A percentile compares a stretch with the other conserved stretches of the same genome.
Evolutionary conservation across 257 asterid species (phyloP).

Genomic region (Leonotis leonurus): DNA sequence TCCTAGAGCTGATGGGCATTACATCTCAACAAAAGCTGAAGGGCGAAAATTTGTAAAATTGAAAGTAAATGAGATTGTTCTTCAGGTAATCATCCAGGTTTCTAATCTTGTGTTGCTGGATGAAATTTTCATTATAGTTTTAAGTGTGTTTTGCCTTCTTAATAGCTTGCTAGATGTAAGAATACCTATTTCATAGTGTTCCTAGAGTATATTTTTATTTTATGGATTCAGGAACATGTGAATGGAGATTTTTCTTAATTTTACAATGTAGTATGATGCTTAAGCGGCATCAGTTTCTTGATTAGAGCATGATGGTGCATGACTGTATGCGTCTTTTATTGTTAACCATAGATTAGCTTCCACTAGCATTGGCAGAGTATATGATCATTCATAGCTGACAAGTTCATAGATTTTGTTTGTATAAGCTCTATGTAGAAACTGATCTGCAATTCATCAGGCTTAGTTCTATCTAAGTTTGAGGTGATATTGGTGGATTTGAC

Average conservation of each 20-base stretch:
- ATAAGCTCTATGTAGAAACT: neutral
- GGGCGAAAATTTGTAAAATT: slow-evolving; percentile 78
- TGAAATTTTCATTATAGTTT: too few species aligned
- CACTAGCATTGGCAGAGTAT: neutral
- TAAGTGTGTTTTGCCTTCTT: neutral
- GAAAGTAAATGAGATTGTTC: slow-evolving; percentile 80
- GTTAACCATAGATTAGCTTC: neutral
- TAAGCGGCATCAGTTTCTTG: neutral
- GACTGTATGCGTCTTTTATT: neutral
- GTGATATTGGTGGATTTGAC: neutral
- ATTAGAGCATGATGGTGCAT: slow-evolving; percentile 7
- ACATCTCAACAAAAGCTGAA: slow-evolving; percentile 86
- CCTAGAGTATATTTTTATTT: slow-evolving; percentile 4
- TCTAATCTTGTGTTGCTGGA: neutral
- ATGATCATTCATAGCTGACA: neutral
- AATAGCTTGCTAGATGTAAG: slow-evolving; percentile 6
- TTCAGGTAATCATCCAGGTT: slow-evolving; percentile 62
- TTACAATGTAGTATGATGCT: slow-evolving; percentile 11
- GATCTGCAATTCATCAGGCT: neutral
- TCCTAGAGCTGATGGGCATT: slow-evolving; percentile 79
- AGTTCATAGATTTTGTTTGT: neutral
- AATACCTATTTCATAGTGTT: neutral
- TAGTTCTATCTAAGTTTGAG: neutral
- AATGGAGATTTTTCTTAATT: too few species aligned
- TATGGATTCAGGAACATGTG: slow-evolving; percentile 7